A percentile compares a stretch with the other conserved stretches of the same genome.
Conservation (phyloP, 2,329 filamentous ascomycete genomes). For the Dactylellina leptospora region DNA sequence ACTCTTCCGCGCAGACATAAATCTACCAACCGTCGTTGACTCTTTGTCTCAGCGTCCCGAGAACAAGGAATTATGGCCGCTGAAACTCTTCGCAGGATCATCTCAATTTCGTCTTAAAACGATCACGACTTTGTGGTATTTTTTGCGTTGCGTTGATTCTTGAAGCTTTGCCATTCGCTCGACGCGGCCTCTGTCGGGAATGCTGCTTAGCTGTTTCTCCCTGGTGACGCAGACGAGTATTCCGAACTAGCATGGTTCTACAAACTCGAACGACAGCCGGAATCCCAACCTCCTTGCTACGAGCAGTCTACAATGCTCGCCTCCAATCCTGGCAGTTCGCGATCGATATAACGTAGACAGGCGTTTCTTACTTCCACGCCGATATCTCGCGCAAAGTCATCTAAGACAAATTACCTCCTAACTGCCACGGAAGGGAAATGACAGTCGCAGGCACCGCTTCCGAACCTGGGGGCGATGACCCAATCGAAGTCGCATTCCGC, state of each 20-base stretch:
- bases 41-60: too few species aligned
- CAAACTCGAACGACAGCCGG: not conserved
- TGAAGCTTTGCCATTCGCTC: not conserved
- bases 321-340: not conserved
- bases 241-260: not conserved
- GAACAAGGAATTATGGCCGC: too few species aligned
- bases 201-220: slow-evolving; percentile 12
- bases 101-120: too few species aligned
- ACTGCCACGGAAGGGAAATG: slow-evolving; percentile 10
- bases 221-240: not conserved
- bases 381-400: not conserved
- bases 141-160: slow-evolving; percentile 44
- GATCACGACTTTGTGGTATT: slow-evolving; percentile 33
- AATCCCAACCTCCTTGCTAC: not conserved
- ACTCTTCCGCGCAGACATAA: too few species aligned
- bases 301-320: not conserved
- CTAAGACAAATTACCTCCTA: not conserved
- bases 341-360: not conserved
- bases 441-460: slow-evolving; percentile 45
- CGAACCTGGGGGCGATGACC: slow-evolving; percentile 33
- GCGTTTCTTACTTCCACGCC: too few species aligned
- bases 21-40: too few species aligned
- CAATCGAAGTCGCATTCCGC: slow-evolving; percentile 40
- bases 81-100: too few species aligned
- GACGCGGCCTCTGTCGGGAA: slow-evolving; percentile 12